These are phyloP conservation scores for Gossypium australe DNA, from an alignment of 345 rosid species.

Conservation along the genomic window DNA sequence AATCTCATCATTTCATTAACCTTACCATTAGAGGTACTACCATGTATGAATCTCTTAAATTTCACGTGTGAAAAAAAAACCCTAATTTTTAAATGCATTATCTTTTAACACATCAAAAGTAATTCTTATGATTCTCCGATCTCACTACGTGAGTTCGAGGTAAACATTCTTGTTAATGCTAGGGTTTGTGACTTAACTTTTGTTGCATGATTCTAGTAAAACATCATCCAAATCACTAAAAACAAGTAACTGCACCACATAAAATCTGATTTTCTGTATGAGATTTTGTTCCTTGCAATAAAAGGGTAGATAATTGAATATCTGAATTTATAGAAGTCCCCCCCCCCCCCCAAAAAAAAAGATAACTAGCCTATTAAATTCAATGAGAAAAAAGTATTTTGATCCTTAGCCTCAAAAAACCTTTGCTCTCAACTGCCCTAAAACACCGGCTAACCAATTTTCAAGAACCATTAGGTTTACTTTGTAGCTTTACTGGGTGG, in stretches of 20 bases:
- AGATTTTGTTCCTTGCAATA: neutral
- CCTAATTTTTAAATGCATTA: no score
- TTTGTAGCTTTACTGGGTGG: slow-evolving; percentile 13
- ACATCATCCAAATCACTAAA: neutral
- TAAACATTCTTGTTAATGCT: no score
- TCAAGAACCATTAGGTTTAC: neutral
- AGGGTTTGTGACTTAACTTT: no score
- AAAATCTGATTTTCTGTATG: neutral
- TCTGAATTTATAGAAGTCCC: neutral
- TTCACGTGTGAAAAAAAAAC: no score
- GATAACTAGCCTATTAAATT: neutral
- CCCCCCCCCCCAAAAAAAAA: no score
- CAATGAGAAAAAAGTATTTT: neutral
- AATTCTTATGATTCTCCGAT: no score
- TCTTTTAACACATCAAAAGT: no score
- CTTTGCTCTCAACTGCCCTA: neutral
- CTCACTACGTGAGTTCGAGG: no score
- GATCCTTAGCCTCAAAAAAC: neutral
- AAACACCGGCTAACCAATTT: neutral
- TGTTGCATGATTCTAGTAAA: neutral
- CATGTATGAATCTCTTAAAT: no score
- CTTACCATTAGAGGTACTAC: no score
- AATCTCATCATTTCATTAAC: no score
- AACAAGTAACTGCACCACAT: neutral
- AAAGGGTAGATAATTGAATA: neutral